These are phyloP conservation scores for Chrysanthemum lavandulifolium DNA, from an alignment of 129 eudicot genomes.

Conservation along the genomic window DNA sequence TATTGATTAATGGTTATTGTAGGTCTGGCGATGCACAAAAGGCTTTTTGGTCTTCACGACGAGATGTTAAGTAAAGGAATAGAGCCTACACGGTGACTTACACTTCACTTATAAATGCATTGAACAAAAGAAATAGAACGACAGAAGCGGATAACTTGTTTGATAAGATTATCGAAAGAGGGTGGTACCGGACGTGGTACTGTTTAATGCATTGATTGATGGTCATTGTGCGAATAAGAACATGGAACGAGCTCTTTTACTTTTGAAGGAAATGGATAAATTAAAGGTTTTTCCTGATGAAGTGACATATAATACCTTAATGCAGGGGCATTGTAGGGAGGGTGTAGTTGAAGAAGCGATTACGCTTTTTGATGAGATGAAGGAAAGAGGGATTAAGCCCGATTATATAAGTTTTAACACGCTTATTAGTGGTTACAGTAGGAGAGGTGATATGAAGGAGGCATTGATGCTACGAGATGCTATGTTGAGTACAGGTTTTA, in stretches of 20 bases:
- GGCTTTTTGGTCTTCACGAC: slow-evolving; percentile 62
- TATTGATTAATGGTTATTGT: slow-evolving; percentile 68
- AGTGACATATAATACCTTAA: slow-evolving; percentile 70
- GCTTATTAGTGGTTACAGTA: slow-evolving; percentile 66
- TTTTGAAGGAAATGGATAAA: slow-evolving; percentile 53
- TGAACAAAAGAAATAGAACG: slow-evolving; percentile 56
- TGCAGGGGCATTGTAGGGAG: slow-evolving; percentile 65
- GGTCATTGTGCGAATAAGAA: slow-evolving; percentile 66
- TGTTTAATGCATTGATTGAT: slow-evolving; percentile 65
- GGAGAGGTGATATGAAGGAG: slow-evolving; percentile 65
- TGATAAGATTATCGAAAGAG: slow-evolving; percentile 39
- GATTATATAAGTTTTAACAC: slow-evolving; percentile 68
- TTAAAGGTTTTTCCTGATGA: slow-evolving; percentile 58
- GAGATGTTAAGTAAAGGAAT: slow-evolving; percentile 60
- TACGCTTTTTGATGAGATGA: slow-evolving; percentile 61
- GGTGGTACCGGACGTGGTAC: slow-evolving; percentile 53
- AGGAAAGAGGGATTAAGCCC: slow-evolving; percentile 57
- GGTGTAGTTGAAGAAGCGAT: slow-evolving; percentile 67
- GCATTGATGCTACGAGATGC: slow-evolving; percentile 62
- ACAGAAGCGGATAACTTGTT: slow-evolving; percentile 58
- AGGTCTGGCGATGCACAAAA: slow-evolving; percentile 47
- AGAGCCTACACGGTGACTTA: slow-evolving; percentile 63
- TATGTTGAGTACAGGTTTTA: slow-evolving; percentile 59
- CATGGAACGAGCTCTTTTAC: slow-evolving; percentile 38
- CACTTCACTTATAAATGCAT: slow-evolving; percentile 62